Percentiles rank a stretch among this genome's conserved stretches.
Conservation (phyloP, 2,329 filamentous ascomycete species). For the Colletotrichum melonis region DNA sequence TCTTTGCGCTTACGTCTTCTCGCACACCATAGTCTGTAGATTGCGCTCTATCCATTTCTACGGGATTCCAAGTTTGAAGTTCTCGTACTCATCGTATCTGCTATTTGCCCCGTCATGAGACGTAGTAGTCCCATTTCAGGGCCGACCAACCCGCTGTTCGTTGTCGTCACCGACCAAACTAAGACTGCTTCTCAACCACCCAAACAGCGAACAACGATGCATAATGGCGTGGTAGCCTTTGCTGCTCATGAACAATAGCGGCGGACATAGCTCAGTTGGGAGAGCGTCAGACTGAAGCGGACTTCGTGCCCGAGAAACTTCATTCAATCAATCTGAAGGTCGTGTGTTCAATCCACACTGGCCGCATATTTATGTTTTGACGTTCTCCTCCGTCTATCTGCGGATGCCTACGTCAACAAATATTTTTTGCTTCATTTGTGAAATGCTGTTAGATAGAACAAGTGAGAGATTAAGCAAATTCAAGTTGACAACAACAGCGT, state of each 20-base stretch:
- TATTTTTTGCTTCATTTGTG: too few species aligned
- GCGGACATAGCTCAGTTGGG: conserved; percentile 8
- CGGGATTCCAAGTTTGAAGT: too few species aligned
- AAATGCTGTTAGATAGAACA: too few species aligned
- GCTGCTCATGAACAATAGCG: not conserved
- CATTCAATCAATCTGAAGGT: conserved; percentile 12
- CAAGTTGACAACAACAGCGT: too few species aligned
- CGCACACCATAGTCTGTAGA: too few species aligned
- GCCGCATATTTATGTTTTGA: not conserved
- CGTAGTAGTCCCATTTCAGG: not conserved
- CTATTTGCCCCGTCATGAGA: too few species aligned
- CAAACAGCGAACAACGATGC: not conserved
- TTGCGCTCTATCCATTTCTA: too few species aligned
- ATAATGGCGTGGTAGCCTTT: accelerated
- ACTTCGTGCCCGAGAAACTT: not conserved
- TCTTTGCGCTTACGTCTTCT: too few species aligned
- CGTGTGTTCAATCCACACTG: conserved; percentile 8
- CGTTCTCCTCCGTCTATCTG: not conserved
- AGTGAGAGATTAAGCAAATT: too few species aligned
- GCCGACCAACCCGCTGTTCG: not conserved
- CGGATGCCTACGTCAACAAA: too few species aligned
- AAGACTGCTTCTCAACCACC: not conserved
- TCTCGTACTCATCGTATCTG: too few species aligned
- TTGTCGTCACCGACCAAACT: too few species aligned
- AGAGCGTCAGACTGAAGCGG: conserved; percentile 12